Evolutionary conservation across 176 grass and related monocot species (phyloP).

Genomic region (Oryza meyeriana): DNA sequence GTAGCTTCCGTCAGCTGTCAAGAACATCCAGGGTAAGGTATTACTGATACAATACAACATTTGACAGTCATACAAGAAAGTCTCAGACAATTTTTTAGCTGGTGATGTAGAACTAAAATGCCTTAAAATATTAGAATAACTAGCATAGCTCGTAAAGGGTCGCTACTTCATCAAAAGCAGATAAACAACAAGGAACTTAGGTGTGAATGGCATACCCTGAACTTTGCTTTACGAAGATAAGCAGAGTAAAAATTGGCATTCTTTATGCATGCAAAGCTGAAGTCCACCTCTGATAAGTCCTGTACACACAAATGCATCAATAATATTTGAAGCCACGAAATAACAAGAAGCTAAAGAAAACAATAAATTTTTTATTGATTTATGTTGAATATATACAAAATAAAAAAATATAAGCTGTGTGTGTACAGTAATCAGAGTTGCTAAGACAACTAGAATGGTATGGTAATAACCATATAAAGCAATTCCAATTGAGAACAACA

Average conservation of each 20-base stretch:
- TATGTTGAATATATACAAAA: not conserved
- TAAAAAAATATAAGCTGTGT: not conserved
- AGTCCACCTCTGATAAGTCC: slow-evolving; percentile 86
- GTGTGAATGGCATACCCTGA: slow-evolving; percentile 52
- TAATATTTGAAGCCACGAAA: not conserved
- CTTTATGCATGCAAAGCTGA: slow-evolving; percentile 74
- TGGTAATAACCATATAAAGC: not conserved
- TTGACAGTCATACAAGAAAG: not conserved
- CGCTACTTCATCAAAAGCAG: not conserved
- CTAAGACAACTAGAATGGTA: not conserved
- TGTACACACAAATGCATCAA: slow-evolving; percentile 31
- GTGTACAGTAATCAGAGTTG: not conserved
- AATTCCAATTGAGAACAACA: slow-evolving; percentile 13
- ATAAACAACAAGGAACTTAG: not conserved
- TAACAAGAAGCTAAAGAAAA: not conserved
- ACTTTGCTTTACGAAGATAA: slow-evolving; percentile 89
- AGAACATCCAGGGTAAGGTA: not conserved
- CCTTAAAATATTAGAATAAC: not conserved
- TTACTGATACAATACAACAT: slow-evolving; percentile 31
- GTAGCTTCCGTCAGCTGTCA: slow-evolving; percentile 71
- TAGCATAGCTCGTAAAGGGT: not conserved
- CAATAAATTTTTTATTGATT: not conserved
- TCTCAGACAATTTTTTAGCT: not conserved
- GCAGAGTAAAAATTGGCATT: slow-evolving; percentile 69
- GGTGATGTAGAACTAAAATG: not conserved